These are phyloP conservation scores for Gossypium trilobum DNA, from an alignment of 441 rosid genomes.

Conservation along the genomic window DNA sequence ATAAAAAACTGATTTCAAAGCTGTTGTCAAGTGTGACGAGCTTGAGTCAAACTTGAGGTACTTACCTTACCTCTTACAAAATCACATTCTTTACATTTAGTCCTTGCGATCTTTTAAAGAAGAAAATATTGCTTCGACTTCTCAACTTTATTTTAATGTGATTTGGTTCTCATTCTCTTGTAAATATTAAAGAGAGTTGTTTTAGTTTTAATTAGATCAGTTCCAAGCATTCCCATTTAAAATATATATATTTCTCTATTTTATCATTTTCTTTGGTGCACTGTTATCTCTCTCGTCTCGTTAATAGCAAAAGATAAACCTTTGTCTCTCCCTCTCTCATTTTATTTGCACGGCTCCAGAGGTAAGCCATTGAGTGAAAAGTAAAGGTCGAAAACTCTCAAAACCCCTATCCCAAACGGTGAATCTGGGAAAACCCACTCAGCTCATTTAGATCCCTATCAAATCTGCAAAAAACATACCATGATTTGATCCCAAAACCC, in stretches of 20 bases:
- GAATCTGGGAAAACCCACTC: slow-evolving; percentile 19
- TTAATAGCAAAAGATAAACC: slow-evolving; percentile 10
- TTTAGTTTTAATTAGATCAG: background rate
- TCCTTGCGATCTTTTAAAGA: too few relatives aligned
- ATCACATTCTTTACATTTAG: background rate
- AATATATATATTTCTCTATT: background rate
- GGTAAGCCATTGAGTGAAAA: slow-evolving; percentile 21
- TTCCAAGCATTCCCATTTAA: slow-evolving; percentile 8
- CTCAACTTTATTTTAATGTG: background rate
- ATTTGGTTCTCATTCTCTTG: slow-evolving; percentile 29
- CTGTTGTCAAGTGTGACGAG: too few relatives aligned
- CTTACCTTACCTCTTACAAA: background rate
- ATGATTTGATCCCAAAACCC: slow-evolving; percentile 50
- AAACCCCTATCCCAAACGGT: slow-evolving; percentile 19
- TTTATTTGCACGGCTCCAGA: slow-evolving; percentile 29
- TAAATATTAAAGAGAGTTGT: slow-evolving; percentile 12
- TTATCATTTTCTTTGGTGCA: slow-evolving; percentile 12
- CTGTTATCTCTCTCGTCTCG: slow-evolving; percentile 16
- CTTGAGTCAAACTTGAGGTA: too few relatives aligned
- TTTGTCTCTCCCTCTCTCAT: background rate
- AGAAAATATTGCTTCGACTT: too few relatives aligned
- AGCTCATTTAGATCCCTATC: slow-evolving; percentile 19
- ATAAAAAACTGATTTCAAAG: too few relatives aligned
- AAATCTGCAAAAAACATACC: slow-evolving; percentile 17
- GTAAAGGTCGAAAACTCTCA: slow-evolving; percentile 12